Conservation (phyloP, 139 green algal species). For the Pseudopediastrum boryanum region DNA sequence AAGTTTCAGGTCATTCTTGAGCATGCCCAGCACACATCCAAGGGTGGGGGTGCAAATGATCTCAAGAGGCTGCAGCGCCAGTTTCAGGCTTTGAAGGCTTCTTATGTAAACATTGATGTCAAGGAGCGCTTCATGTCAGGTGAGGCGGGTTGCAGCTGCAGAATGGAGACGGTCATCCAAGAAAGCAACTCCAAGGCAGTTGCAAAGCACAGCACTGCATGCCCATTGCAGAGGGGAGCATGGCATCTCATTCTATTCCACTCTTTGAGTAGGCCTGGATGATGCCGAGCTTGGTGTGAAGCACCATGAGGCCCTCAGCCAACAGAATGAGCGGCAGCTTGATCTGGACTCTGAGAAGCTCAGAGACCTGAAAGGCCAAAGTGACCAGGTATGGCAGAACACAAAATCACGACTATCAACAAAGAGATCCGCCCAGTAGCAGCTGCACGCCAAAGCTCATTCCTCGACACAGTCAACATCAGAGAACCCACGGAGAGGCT, state of each 20-base stretch:
- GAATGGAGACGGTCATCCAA: background rate
- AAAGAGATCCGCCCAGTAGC: too few relatives aligned
- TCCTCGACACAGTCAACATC: too few relatives aligned
- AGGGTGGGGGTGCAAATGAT: slow-evolving; percentile 36
- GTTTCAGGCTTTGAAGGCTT: slow-evolving; percentile 37
- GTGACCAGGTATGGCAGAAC: slow-evolving; percentile 21
- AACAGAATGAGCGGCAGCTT: slow-evolving; percentile 24
- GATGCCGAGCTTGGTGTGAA: slow-evolving; percentile 10
- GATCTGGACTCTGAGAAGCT: slow-evolving; percentile 13
- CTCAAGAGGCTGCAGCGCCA: slow-evolving; percentile 36
- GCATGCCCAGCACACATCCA: slow-evolving; percentile 10
- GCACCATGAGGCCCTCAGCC: slow-evolving; percentile 6
- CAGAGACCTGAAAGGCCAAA: slow-evolving; percentile 20
- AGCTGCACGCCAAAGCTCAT: too few relatives aligned
- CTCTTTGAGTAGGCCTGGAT: slow-evolving; percentile 10
- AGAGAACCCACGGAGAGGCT: too few relatives aligned
- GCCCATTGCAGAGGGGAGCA: background rate
- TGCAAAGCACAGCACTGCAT: background rate
- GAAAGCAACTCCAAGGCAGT: background rate
- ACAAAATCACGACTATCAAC: too few relatives aligned
- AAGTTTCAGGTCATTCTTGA: slow-evolving; percentile 20
- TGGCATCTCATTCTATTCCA: background rate
- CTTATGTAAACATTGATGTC: slow-evolving; percentile 34
- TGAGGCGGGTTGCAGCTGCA: slow-evolving; percentile 7
- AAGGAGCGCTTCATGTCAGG: slow-evolving; percentile 42